Evolutionary conservation across 78 protist genomes (phyloP).

Genomic region (Dictyostelium purpureum): DNA sequence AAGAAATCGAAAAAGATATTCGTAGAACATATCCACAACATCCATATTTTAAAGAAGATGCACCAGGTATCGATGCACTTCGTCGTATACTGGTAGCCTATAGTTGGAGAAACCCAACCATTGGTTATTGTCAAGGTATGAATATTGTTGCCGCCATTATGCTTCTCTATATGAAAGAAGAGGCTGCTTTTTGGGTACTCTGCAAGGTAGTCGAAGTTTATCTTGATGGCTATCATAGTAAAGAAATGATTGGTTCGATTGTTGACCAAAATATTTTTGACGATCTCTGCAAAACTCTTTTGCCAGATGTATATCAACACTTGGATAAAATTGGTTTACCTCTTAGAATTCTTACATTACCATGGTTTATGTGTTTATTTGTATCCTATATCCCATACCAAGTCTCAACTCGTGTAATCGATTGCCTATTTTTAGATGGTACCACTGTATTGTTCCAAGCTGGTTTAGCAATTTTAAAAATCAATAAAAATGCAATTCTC

Average conservation of each 20-base stretch:
- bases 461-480: conserved; percentile 73
- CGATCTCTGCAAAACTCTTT: conserved; percentile 31
- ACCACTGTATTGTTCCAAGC: conserved; percentile 63
- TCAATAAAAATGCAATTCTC: conserved; percentile 31
- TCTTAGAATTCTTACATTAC: conserved; percentile 42
- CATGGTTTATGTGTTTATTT: conserved; percentile 88
- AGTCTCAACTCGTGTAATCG: conserved; percentile 67
- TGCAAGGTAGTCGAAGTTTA: conserved; percentile 77
- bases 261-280: conserved; percentile 76
- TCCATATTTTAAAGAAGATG: conserved; percentile 48
- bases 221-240: conserved; percentile 82
- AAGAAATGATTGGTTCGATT: conserved; percentile 78
- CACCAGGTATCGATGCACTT: conserved; percentile 53
- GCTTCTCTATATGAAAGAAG: conserved; percentile 85
- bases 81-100: conserved; percentile 66
- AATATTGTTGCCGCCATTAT: conserved; percentile 87
- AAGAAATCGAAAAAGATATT: conserved; percentile 81
- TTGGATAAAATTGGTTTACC: conserved; percentile 71
- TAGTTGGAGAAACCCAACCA: conserved; percentile 77
- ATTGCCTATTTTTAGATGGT: conserved; percentile 83
- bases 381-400: conserved; percentile 73
- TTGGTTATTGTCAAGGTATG: conserved; percentile 91
- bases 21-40: conserved; percentile 76
- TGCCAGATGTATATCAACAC: conserved; percentile 80
- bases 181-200: conserved; percentile 90